Percentiles rank a stretch among this genome's conserved stretches.
Evolutionary conservation across 805 yeast species (phyloP).

Genomic region (Spathaspora passalidarum): DNA sequence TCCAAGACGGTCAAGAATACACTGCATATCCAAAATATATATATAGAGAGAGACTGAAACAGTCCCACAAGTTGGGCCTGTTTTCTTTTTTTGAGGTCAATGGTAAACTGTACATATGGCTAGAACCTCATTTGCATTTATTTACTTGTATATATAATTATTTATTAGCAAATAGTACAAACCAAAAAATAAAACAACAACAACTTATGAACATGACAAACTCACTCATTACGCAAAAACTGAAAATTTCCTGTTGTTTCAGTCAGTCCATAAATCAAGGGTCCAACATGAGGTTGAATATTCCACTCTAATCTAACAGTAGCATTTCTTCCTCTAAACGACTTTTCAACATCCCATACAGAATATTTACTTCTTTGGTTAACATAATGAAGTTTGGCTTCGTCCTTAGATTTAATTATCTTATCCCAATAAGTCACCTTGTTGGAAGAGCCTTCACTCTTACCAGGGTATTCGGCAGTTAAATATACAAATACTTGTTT

Average conservation of each 20-base stretch:
- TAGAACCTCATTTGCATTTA: not conserved
- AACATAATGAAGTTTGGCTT: conserved; percentile 53
- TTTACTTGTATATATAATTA: not conserved
- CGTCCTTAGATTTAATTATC: conserved; percentile 58
- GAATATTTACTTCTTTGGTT: conserved; percentile 70
- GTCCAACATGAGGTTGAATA: conserved; percentile 88
- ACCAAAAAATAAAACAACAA: not conserved
- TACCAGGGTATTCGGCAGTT: conserved; percentile 76
- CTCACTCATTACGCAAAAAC: too few relatives aligned
- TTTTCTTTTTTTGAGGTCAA: too few relatives aligned
- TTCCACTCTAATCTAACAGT: conserved; percentile 79
- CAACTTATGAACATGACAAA: too few relatives aligned
- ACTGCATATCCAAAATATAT: too few relatives aligned
- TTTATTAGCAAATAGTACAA: not conserved
- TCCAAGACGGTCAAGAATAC: too few relatives aligned
- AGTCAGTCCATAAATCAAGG: conserved; percentile 65
- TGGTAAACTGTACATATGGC: not conserved
- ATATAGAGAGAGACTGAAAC: too few relatives aligned
- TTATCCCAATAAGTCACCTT: conserved; percentile 90
- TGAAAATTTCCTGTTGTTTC: conserved; percentile 22
- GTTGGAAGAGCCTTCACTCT: conserved; percentile 42
- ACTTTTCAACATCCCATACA: conserved; percentile 78
- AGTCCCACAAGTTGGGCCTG: too few relatives aligned
- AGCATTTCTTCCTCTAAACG: conserved; percentile 63
- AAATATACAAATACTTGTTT: conserved; percentile 92